A percentile compares a stretch with the other conserved stretches of the same genome.
phyloP scores from a whole-genome alignment of 345 rosid species.

The Pugionium cornutum region DNA sequence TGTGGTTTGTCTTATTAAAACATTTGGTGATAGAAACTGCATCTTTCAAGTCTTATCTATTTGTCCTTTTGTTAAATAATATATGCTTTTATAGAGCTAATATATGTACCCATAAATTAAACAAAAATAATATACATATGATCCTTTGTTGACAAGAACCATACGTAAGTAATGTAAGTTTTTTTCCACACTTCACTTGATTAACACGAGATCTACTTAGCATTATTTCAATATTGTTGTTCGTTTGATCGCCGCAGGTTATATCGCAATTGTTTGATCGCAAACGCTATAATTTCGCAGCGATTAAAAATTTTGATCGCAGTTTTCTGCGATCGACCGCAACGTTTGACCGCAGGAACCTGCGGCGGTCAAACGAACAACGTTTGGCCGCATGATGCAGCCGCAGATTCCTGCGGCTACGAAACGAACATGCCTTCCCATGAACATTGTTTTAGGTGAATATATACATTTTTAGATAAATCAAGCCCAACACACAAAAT shows the following conservation, averaged over 20 bases:
- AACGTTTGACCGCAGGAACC: too few species aligned
- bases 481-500: neutral
- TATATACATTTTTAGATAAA: neutral
- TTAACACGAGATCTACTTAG: neutral
- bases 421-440: too few species aligned
- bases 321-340: too few species aligned
- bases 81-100: neutral
- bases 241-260: too few species aligned
- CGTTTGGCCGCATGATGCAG: too few species aligned
- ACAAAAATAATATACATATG: neutral
- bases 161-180: slow-evolving; percentile 4
- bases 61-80: slow-evolving; percentile 25
- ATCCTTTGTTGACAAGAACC: slow-evolving; percentile 14
- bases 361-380: too few species aligned
- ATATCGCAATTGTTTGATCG: too few species aligned
- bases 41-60: slow-evolving; percentile 35
- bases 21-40: slow-evolving; percentile 35
- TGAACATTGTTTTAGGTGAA: neutral
- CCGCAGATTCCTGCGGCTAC: too few species aligned
- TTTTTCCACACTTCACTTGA: slow-evolving; percentile 4
- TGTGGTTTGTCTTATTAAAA: slow-evolving; percentile 37
- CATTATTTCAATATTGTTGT: too few species aligned
- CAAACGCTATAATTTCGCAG: too few species aligned
- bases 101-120: neutral
- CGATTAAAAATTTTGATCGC: too few species aligned